Base-by-base conservation (phyloP, 805 yeast genomes). In the Yarrowia sp. region DNA sequence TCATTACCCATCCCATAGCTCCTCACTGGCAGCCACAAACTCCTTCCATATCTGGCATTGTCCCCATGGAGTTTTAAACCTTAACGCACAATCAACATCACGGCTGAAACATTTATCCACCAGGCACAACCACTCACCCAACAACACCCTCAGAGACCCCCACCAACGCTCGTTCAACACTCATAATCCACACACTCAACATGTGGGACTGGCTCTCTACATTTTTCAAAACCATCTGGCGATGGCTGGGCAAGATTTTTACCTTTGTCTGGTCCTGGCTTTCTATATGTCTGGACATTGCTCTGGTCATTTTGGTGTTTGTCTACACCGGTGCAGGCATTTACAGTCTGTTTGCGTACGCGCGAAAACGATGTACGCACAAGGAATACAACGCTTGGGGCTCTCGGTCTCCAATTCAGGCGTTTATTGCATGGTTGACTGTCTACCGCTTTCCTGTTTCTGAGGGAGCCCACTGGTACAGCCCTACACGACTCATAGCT, bases 171-270 rank as follows among this genome's bases (percentile, higher is more conserved):
- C 54, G 54, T 48, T 48, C 54, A 30, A 48, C 38, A 48, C 54
- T 9, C 54, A 16, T 17, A 22, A 48, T 32, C 41, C 41, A 51
- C 61, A 51, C 61, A 54, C 61, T 38, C 61, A 54, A 54, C 61
- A 54, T 54, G 61, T 54, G 61, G 61, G 61, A 54, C 26, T 54
- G 61, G 61, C 61, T 54, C 17, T 10, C 61, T 14, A 26, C 28
- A 14, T 26, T 54, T 38, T 54, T 54, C 35, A 38, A 35, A 24
- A 54, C 61, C 26, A 17, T 54, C 28, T 54, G 61, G 61, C 11
- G 17, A 26, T 54, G 61, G 61, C 44, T 54, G 17, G 8, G 14
- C 19, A 54, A 35, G 10, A 3, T 54, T 19, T 38, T 54, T 19
- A 24, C 61, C 19, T 36, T 38, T 14, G 26, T 38, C 11, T 54